Base-by-base conservation (phyloP, 306 rosid species). In the Lablab purpureus region DNA sequence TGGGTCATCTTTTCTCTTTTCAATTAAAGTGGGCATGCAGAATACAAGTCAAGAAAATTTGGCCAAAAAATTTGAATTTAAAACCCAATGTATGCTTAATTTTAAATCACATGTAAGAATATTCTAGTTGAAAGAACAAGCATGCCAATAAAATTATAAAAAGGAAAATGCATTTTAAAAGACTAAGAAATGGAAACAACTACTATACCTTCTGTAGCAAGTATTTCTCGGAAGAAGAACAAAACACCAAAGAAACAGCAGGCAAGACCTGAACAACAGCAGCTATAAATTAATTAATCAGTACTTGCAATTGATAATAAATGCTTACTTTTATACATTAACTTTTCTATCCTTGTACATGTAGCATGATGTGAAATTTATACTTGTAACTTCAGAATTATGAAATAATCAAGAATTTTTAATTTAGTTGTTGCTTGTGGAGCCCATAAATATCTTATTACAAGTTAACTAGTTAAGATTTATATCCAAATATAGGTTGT, bases 241-340 rank as follows among this genome's bases (percentile, higher is more conserved):
- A 93, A 87, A 66, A 93, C 94, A 8, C 98, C 97, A 54, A 91
- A 88, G 85, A 87, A 93, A 87, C 98, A 91, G 82, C 98, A 93
- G 36, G 91, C 89, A 55, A 93, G 87, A 87, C 90, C 98, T 93
- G 90, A 56, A 88, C 81, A 74, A 54, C 51, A 66, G 58, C 19
- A 60, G 74, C 55, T 28, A 32, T 22, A 71, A 52, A 50, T 47
- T 18, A 84, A 60, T 55, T 65, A 62, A 83, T 40, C 56, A 60
- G 18, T 49, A 79, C 32, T 17, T 56, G 47, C 37, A 79, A 60
- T 23, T n/a, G 73, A 66, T 43, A 37, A 58, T 15, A 19, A 17
- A 67, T 41, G 22, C 46, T 68, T 78, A 30, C 47, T n/a, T 64
- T 28, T 18, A 36, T 36, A 14, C 8, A 49, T 51, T 32, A 60